Percentiles rank a stretch among this genome's conserved stretches.
phyloP scores from a whole-genome alignment of 257 asterid species.

The Fraxinus anomala region DNA sequence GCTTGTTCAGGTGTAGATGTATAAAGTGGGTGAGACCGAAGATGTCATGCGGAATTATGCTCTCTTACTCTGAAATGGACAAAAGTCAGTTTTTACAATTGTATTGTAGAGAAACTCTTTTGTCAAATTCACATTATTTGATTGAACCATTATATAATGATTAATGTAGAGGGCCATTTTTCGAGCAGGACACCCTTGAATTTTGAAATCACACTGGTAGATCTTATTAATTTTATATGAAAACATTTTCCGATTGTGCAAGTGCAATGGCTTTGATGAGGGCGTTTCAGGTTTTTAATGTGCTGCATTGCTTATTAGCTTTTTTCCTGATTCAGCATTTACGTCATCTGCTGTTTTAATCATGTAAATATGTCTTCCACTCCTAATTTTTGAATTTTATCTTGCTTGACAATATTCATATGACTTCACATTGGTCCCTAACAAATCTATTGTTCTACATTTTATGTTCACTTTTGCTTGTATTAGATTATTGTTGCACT shows the following conservation, averaged over 20 bases:
- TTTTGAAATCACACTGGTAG: not conserved
- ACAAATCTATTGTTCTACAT: not conserved
- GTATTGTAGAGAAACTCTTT: not conserved
- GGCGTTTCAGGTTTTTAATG: not conserved
- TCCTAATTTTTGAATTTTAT: not conserved
- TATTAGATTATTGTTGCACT: not conserved
- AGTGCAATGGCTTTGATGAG: not conserved
- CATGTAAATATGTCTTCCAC: not conserved
- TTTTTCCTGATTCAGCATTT: not conserved
- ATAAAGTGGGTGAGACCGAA: not conserved
- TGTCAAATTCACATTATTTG: not conserved
- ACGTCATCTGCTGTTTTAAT: not conserved
- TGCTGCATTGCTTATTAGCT: not conserved
- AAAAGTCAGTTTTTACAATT: no score
- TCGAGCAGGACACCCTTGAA: not conserved
- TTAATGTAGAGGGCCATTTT: not conserved
- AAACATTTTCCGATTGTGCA: not conserved
- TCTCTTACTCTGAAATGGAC: not conserved
- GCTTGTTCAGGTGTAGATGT: not conserved
- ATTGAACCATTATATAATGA: not conserved
- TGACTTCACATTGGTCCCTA: not conserved
- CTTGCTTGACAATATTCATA: not conserved
- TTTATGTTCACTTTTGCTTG: not conserved
- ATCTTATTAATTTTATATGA: not conserved
- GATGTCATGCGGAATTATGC: not conserved